Conservation (phyloP, 345 rosid species). For the Boechera divaricarpa region DNA sequence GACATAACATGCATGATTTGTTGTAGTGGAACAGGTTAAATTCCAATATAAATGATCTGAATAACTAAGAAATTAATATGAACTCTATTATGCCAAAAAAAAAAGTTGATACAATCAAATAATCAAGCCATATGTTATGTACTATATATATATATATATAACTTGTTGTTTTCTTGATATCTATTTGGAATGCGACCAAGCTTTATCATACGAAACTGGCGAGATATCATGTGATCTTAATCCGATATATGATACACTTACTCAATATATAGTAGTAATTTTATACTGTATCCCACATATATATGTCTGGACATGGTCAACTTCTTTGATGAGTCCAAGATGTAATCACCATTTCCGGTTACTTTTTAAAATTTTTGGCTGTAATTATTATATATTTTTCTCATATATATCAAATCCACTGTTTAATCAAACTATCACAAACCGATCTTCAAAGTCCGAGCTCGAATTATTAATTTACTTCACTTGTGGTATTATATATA, state of each 20-base stretch:
- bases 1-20: too few relatives aligned
- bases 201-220: not conserved
- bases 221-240: not conserved
- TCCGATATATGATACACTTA: not conserved
- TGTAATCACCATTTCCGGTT: slow-evolving; percentile 35
- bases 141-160: not conserved
- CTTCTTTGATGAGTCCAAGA: slow-evolving; percentile 6
- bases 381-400: not conserved
- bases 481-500: not conserved
- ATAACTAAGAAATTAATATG: not conserved
- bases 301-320: slow-evolving; percentile 18
- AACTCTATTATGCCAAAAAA: not conserved
- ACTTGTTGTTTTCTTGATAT: not conserved
- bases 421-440: slow-evolving; percentile 30
- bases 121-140: not conserved
- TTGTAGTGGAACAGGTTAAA: not conserved
- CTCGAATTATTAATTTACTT: slow-evolving; percentile 26
- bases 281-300: not conserved
- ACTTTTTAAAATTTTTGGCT: slow-evolving; percentile 1
- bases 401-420: not conserved
- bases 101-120: not conserved
- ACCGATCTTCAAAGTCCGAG: slow-evolving; percentile 41
- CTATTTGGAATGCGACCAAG: not conserved
- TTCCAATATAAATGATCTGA: not conserved
- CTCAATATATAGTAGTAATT: not conserved